Conservation (phyloP, 345 rosid species). For the Kandelia obovata region DNA sequence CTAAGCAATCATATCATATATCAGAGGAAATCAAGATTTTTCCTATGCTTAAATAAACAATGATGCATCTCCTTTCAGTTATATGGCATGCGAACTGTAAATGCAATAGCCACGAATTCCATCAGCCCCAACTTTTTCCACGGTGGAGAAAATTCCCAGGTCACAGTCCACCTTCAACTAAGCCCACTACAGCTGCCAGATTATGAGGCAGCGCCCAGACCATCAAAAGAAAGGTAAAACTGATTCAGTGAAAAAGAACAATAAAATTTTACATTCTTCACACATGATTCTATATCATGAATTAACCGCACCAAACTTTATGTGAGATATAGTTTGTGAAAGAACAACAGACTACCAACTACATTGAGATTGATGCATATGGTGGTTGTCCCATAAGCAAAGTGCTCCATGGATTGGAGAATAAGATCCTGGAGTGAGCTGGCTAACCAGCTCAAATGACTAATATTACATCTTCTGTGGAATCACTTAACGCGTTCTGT, state of each 20-base stretch:
- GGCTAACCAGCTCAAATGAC: not conserved
- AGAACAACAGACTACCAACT: conserved; percentile 2
- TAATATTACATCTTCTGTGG: conserved; percentile 6
- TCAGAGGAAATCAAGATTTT: not conserved
- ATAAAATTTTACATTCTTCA: not conserved
- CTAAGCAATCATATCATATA: not conserved
- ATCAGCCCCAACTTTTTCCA: conserved; percentile 22
- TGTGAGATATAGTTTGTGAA: not conserved
- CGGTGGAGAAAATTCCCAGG: conserved; percentile 26
- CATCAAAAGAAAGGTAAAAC: conserved; percentile 3
- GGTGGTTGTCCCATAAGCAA: conserved; percentile 2
- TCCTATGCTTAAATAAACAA: not conserved
- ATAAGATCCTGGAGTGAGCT: not conserved
- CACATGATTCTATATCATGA: not conserved
- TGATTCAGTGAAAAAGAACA: not conserved
- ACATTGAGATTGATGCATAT: conserved; percentile 3
- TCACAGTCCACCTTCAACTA: conserved; percentile 47
- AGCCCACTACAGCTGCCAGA: conserved; percentile 41
- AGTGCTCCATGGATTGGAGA: not conserved
- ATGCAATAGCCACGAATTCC: conserved; percentile 31
- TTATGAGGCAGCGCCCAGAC: not conserved
- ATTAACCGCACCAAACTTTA: conserved; percentile 1
- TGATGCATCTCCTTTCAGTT: conserved; percentile 36
- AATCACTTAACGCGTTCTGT: not conserved
- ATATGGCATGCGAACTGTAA: conserved; percentile 30